Evolutionary conservation across 2,329 filamentous ascomycete species (phyloP).

Genomic region (Colletotrichum coccodes): DNA sequence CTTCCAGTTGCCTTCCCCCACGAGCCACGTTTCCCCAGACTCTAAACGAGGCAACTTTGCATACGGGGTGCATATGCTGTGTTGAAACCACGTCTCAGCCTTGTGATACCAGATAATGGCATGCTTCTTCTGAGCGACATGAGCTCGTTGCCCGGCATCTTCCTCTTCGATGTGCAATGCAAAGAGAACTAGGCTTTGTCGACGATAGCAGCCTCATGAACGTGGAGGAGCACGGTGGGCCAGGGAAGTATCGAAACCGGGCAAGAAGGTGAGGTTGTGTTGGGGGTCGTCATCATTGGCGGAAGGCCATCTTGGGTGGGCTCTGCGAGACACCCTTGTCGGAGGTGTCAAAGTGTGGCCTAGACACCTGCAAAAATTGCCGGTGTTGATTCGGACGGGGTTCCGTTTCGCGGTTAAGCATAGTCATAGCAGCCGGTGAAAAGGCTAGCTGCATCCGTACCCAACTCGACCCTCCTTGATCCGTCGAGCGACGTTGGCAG

Average conservation of each 20-base stretch:
- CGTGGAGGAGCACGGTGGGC: conserved; percentile 9
- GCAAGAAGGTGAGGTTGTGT: conserved; percentile 7
- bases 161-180: not conserved
- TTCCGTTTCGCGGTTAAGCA: conserved; percentile 26
- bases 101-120: conserved; percentile 36
- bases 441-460: conserved; percentile 31
- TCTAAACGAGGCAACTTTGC: conserved; percentile 33
- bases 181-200: not conserved
- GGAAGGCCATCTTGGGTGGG: conserved; percentile 4
- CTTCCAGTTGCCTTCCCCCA: conserved; percentile 27
- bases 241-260: not conserved
- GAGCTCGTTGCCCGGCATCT: conserved; percentile 2
- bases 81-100: conserved; percentile 39
- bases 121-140: conserved; percentile 15
- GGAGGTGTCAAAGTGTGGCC: conserved; percentile 15
- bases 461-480: conserved; percentile 21
- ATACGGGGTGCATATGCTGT: conserved; percentile 34
- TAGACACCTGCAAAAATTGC: conserved; percentile 30
- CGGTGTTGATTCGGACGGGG: conserved; percentile 23
- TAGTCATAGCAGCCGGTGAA: conserved; percentile 19
- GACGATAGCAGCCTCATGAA: not conserved
- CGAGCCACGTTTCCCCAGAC: conserved; percentile 32
- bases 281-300: conserved; percentile 15
- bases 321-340: conserved; percentile 15
- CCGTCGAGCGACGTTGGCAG: conserved; percentile 14